Conservation (phyloP, 1,284 basidiomycete species). For the Cystobasidium sp. region DNA sequence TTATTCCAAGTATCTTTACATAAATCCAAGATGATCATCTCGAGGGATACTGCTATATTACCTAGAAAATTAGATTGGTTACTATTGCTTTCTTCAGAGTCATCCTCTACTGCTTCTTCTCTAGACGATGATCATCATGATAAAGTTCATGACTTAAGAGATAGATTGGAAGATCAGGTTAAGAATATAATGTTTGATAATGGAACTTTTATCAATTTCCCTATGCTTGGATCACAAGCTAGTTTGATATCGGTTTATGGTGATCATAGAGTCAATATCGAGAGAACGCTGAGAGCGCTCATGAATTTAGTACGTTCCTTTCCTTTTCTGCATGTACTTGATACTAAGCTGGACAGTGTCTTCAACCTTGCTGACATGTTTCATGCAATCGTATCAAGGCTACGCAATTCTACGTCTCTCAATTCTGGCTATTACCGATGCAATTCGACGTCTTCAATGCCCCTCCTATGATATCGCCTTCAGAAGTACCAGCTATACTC, state of each 20-base stretch:
- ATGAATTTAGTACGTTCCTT: constrained; percentile 80
- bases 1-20: constrained; percentile 80
- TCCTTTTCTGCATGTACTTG: background rate
- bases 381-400: constrained; percentile 63
- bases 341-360: constrained; percentile 91
- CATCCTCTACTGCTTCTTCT: too few species aligned
- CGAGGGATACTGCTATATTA: constrained; percentile 88
- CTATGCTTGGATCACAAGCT: constrained; percentile 79
- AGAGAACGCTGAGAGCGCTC: constrained; percentile 89
- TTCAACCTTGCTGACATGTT: background rate
- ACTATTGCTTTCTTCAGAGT: constrained; percentile 63
- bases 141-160: constrained; percentile 53
- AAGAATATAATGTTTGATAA: constrained; percentile 94
- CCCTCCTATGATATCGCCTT: constrained; percentile 74
- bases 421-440: constrained; percentile 91
- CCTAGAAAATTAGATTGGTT: constrained; percentile 99
- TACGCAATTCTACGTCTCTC: constrained; percentile 93
- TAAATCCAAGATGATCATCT: constrained; percentile 91
- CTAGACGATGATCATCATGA: background rate
- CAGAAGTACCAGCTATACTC: constrained; percentile 81
- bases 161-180: constrained; percentile 81
- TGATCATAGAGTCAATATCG: constrained; percentile 91
- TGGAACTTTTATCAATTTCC: constrained; percentile 92
- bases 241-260: constrained; percentile 93
- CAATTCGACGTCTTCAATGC: constrained; percentile 90